Evolutionary conservation across 805 yeast genomes (phyloP).

Genomic region (Nakazawaea siamensis): DNA sequence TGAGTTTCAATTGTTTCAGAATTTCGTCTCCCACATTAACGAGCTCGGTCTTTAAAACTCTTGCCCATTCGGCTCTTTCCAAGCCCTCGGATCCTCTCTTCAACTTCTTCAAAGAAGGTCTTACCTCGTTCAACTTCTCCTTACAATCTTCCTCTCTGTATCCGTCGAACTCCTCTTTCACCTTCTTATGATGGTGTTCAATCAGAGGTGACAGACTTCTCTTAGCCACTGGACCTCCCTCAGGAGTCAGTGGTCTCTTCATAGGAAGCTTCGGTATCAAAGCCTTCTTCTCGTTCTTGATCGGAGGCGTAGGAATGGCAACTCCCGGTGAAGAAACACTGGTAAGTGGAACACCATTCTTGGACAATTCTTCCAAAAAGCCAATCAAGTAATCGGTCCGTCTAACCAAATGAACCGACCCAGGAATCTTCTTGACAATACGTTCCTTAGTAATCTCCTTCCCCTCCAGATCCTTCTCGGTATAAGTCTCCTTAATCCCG

Average conservation of each 20-base stretch:
- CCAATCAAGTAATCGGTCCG: constrained; percentile 81
- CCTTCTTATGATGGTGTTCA: constrained; percentile 13
- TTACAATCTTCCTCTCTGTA: constrained; percentile 63
- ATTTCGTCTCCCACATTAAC: constrained; percentile 71
- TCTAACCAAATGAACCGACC: constrained; percentile 86
- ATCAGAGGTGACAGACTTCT: not conserved
- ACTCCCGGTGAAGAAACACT: not conserved
- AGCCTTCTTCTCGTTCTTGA: not conserved
- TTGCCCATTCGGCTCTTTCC: constrained; percentile 72
- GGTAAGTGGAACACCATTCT: not conserved
- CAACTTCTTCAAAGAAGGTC: constrained; percentile 55
- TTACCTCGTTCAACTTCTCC: constrained; percentile 53
- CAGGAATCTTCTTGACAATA: constrained; percentile 65
- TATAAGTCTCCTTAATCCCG: constrained; percentile 19
- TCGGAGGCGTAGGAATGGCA: not conserved
- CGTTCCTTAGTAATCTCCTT: constrained; percentile 21
- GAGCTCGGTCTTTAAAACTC: constrained; percentile 58
- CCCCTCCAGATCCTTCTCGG: constrained; percentile 23
- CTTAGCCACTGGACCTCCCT: not conserved
- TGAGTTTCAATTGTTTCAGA: constrained; percentile 22
- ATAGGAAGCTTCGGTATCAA: not conserved
- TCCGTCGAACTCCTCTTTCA: constrained; percentile 56
- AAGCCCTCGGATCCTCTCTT: constrained; percentile 67
- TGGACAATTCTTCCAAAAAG: constrained; percentile 45
- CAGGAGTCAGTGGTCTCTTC: not conserved